Base-by-base conservation (phyloP, 768 basidiomycete species). In the Lentinula guzmanii region DNA sequence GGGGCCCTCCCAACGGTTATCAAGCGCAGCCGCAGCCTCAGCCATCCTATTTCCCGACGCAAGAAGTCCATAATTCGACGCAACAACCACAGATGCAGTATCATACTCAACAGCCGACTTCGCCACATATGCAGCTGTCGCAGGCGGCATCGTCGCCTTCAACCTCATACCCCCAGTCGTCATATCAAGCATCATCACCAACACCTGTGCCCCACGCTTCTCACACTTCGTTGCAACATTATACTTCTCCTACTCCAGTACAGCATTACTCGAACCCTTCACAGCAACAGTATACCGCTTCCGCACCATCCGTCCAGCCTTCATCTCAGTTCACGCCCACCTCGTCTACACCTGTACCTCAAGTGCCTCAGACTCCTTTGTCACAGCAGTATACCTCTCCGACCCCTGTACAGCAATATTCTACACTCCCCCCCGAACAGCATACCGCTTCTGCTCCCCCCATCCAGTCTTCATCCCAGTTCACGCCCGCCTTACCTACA, bases 1-100 rank as follows among this genome's bases (percentile, higher is more conserved):
- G 77, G 75, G 65, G 68, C n/a, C 67, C 73, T 41, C 61, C 61
- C 31, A 67, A 68, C 51, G 58, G 60, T 35, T 68, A 67, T 46
- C 67, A 68, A 59, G 60, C 51, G 42, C 71, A 18, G 60, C 66
- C 71, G 5, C 42, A 66, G 28, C 56, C 62, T 33, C 70, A 70
- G 46, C 63, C 66, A 34, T 55, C 63, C 35, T 69, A 65, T 5
- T 70, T 65, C 34, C 52, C 56, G 10, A 63, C 69, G 41, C 72
- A 71, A 5, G 58, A 58, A 35, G n/a, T 28, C 11, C 24, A 34
- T 9, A 43, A 28, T 10, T 28, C 58, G 16, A 35, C 46, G 2
- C 58, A 46, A 51, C 45, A 59, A 45, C 45, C 56, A 1, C 71
- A 71, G 11, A 64, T 62, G 50, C 68, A 69, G 60, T 70, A 63